phyloP scores from a whole-genome alignment of 164 flowering plant genomes.

The Umbellularia californica region DNA sequence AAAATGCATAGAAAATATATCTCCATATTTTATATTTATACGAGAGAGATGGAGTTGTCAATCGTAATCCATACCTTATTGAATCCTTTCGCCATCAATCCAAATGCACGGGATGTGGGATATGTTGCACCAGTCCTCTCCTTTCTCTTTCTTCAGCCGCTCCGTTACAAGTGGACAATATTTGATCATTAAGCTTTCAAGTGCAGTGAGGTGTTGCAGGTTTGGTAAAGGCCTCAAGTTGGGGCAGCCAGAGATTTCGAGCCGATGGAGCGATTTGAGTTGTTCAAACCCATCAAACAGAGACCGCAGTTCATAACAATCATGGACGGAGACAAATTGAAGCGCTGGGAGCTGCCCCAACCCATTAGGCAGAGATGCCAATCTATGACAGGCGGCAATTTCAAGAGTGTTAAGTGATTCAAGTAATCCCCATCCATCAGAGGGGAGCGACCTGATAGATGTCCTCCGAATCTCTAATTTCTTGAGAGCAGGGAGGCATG shows the following conservation, averaged over 20 bases:
- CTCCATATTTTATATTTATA: no score
- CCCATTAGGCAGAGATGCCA: not conserved
- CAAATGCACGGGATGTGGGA: not conserved
- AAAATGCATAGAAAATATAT: no score
- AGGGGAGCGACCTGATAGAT: not conserved
- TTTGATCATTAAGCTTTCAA: not conserved
- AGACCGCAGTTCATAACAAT: not conserved
- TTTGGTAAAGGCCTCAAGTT: not conserved
- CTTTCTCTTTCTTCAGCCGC: not conserved
- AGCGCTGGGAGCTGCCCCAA: not conserved
- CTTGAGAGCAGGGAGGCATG: not conserved
- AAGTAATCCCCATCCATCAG: no score
- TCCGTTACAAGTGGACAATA: not conserved
- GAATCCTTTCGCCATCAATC: not conserved
- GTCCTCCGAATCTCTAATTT: not conserved
- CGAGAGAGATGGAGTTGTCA: not conserved
- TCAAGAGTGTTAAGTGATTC: not conserved
- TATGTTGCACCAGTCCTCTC: not conserved
- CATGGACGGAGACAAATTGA: not conserved
- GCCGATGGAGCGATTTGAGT: not conserved
- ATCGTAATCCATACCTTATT: not conserved
- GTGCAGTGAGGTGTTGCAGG: no score
- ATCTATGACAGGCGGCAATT: rapidly evolving
- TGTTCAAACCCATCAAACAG: not conserved
- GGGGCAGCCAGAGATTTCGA: not conserved